Conservation (phyloP, 2,329 filamentous ascomycete species). For the Calonectria multiphialidica region DNA sequence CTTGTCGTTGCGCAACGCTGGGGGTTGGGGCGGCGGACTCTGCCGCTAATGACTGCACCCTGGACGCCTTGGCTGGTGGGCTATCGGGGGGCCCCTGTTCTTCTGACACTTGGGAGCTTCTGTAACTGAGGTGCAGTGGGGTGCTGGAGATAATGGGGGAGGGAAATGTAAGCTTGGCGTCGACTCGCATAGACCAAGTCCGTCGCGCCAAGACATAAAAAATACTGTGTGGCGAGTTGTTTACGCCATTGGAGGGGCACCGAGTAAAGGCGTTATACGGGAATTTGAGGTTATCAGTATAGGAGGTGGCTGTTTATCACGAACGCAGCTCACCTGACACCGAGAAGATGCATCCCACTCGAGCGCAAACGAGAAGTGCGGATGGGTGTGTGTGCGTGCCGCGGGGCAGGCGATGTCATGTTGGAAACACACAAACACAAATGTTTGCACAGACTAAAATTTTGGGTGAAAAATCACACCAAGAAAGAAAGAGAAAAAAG, state of each 20-base stretch:
- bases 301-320: not conserved
- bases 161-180: conserved; percentile 14
- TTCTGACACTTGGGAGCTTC: conserved; percentile 15
- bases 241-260: not conserved
- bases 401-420: not conserved
- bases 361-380: not conserved
- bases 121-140: conserved; percentile 23
- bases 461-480: not conserved
- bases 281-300: not conserved
- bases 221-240: conserved; percentile 1
- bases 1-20: conserved; percentile 1
- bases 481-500: not conserved
- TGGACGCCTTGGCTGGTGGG: conserved; percentile 16
- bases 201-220: not conserved
- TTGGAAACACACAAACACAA: too few species aligned
- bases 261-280: not conserved
- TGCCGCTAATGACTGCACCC: conserved; percentile 4
- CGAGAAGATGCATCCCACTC: not conserved
- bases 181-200: not conserved
- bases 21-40: conserved; percentile 1
- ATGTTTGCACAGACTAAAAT: too few species aligned
- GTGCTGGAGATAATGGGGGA: conserved; percentile 14
- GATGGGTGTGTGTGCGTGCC: not conserved
- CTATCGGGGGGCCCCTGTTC: conserved; percentile 14
- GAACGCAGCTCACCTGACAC: not conserved